Evolutionary conservation across 257 asterid genomes (phyloP).

Genomic region (Pogostemon cablin): DNA sequence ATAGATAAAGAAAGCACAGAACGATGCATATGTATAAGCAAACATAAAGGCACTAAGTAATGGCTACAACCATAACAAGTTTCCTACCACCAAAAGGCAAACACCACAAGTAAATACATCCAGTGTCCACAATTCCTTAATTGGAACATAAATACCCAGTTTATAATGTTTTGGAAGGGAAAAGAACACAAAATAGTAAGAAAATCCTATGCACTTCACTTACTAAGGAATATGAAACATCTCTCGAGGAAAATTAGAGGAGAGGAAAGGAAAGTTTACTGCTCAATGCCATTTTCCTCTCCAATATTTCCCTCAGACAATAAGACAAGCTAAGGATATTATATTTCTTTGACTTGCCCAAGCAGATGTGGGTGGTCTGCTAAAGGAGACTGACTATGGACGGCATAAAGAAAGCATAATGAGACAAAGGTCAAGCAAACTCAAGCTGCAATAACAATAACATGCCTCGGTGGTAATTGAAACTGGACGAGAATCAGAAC

Average conservation of each 20-base stretch:
- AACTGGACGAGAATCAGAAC: conserved; percentile 47
- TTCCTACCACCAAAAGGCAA: background rate
- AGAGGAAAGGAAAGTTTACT: background rate
- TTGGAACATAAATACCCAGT: background rate
- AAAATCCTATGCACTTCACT: background rate
- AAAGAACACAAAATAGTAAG: background rate
- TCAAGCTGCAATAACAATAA: conserved; percentile 26
- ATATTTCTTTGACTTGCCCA: background rate
- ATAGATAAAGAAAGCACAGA: conserved; percentile 3
- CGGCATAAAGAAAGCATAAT: background rate
- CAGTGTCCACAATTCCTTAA: background rate
- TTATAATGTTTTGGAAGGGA: background rate
- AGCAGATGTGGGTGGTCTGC: background rate
- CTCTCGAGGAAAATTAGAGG: background rate
- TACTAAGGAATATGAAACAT: background rate
- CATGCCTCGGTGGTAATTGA: conserved; percentile 55
- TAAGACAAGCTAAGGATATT: background rate
- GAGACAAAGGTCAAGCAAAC: background rate
- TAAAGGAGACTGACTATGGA: background rate
- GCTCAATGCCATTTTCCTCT: background rate
- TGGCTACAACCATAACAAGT: background rate
- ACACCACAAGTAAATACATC: background rate
- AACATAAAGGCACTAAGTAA: background rate
- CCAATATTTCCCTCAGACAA: background rate
- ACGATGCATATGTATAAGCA: background rate